Conservation (phyloP, 352 stramenopile genomes). For the Globisporangium echinulatum region DNA sequence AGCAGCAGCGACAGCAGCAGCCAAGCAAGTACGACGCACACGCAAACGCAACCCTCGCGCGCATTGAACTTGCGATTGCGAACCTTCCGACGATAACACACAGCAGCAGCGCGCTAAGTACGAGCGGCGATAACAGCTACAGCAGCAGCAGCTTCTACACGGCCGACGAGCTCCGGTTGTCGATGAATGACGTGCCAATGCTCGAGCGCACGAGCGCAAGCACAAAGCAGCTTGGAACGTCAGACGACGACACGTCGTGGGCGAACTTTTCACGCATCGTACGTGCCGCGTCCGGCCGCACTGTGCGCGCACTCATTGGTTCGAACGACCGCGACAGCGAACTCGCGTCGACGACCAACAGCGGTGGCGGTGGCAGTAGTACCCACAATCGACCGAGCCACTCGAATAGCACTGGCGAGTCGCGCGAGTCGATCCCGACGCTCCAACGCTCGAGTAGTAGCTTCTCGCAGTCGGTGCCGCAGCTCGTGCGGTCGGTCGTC, state of each 20-base stretch:
- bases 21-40: constrained; percentile 17
- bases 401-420: background rate
- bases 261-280: constrained; percentile 24
- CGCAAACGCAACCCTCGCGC: constrained; percentile 19
- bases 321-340: constrained; percentile 19
- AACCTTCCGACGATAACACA: constrained; percentile 10
- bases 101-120: background rate
- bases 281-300: constrained; percentile 21
- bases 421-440: constrained; percentile 9
- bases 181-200: constrained; percentile 11
- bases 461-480: constrained; percentile 28
- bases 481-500: constrained; percentile 41
- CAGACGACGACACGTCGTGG: constrained; percentile 18
- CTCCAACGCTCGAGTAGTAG: constrained; percentile 8
- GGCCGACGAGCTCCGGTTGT: constrained; percentile 8
- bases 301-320: constrained; percentile 18
- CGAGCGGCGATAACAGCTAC: no score
- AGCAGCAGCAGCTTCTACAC: constrained; percentile 1
- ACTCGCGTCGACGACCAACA: constrained; percentile 2
- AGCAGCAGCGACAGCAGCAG: constrained; percentile 20
- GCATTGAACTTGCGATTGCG: constrained; percentile 28
- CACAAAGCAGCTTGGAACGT: background rate
- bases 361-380: constrained; percentile 1
- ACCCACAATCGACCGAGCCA: background rate
- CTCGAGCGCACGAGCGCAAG: constrained; percentile 3